A percentile compares a stretch with the other conserved stretches of the same genome.
These are phyloP conservation scores for Azolla pinnata DNA, from an alignment of 75 land plant genomes.

Conservation along the genomic window DNA sequence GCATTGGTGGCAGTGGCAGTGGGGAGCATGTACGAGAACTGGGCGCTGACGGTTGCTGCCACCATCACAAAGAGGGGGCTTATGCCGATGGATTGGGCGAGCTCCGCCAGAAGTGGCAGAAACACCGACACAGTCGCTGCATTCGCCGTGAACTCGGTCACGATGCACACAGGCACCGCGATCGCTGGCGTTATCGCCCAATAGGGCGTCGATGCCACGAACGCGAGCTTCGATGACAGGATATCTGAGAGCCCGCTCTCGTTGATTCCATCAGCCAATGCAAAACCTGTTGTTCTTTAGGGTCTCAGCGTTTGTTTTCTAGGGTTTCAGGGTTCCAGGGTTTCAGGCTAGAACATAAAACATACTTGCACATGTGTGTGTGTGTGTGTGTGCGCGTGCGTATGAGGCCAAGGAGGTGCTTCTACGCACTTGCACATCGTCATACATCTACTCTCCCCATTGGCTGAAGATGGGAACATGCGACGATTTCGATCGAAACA, in stretches of 20 bases:
- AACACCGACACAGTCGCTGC: conserved; percentile 58
- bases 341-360: too few species aligned
- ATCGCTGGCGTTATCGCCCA: conserved; percentile 49
- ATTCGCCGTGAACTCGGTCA: conserved; percentile 83
- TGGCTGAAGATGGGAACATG: too few species aligned
- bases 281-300: too few species aligned
- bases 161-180: conserved; percentile 30
- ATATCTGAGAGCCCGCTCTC: conserved; percentile 67
- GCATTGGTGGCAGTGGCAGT: conserved; percentile 71
- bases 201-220: conserved; percentile 43
- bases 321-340: too few species aligned
- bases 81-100: conserved; percentile 41
- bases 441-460: too few species aligned
- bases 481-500: too few species aligned
- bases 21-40: conserved; percentile 62
- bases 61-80: conserved; percentile 75
- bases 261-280: conserved; percentile 69
- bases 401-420: too few species aligned
- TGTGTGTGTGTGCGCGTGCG: too few species aligned
- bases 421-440: too few species aligned
- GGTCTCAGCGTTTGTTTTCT: too few species aligned
- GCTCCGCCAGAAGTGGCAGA: conserved; percentile 59
- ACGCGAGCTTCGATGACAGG: conserved; percentile 33
- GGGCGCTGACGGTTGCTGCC: conserved; percentile 63
- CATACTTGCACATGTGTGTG: too few species aligned